These are phyloP conservation scores for Epithemia pelagica DNA, from an alignment of 108 stramenopile genomes.

Conservation along the genomic window DNA sequence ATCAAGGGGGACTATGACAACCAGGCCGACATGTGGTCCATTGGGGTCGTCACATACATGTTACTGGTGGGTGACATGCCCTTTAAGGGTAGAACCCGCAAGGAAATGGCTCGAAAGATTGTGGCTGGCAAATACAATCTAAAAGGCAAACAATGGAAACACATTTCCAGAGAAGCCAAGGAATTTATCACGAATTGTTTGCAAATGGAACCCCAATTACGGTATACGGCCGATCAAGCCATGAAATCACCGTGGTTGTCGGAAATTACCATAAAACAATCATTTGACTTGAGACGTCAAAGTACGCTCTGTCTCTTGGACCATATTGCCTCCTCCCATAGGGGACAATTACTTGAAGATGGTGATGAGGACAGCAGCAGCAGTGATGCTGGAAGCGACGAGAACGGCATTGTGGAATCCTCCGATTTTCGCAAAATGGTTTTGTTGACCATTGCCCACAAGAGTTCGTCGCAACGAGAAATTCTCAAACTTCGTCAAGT, in stretches of 20 bases:
- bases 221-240: slow-evolving; percentile 39
- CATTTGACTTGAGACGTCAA: not conserved
- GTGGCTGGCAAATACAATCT: slow-evolving; percentile 35
- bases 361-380: slow-evolving; percentile 21
- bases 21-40: slow-evolving; percentile 75
- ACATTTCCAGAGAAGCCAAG: slow-evolving; percentile 26
- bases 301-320: not conserved
- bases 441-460: slow-evolving; percentile 66
- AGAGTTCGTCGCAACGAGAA: slow-evolving; percentile 38
- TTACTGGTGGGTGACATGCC: slow-evolving; percentile 56
- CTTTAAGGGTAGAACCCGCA: slow-evolving; percentile 43
- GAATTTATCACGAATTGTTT: slow-evolving; percentile 44
- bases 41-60: slow-evolving; percentile 69
- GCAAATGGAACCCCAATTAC: slow-evolving; percentile 15
- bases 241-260: slow-evolving; percentile 32
- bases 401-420: slow-evolving; percentile 29
- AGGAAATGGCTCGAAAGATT: slow-evolving; percentile 28
- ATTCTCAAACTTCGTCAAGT: slow-evolving; percentile 1
- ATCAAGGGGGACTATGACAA: slow-evolving; percentile 56
- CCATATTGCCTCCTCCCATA: not conserved
- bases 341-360: slow-evolving; percentile 58
- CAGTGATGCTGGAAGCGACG: too few relatives aligned
- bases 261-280: not conserved
- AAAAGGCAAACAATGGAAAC: slow-evolving; percentile 40
- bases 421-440: slow-evolving; percentile 44